Base-by-base conservation (phyloP, 2,329 filamentous ascomycete species). In the Ceratocystiopsis minuta region DNA sequence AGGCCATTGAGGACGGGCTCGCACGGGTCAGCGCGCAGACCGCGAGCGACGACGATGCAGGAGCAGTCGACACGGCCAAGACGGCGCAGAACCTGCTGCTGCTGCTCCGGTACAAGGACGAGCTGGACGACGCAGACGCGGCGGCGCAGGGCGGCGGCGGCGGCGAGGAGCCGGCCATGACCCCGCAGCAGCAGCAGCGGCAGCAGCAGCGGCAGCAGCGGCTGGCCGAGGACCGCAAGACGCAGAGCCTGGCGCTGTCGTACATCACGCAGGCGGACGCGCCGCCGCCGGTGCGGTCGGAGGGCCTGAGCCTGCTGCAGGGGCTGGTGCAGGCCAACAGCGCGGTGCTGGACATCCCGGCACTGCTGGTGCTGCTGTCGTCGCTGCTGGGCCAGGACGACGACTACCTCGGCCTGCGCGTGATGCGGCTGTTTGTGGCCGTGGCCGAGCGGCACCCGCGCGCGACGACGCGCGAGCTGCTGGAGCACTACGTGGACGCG, bases 351-450 rank as follows among this genome's bases (percentile, higher is more conserved):
- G 78, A 85, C 51, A 67, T 84, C n/a, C 72, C 73, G 1, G 68
- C 75, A 1, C 63, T 75, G 3, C 61, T 79, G 1, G 69, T 78
- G 6, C 63, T 82, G 1, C 62, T 84, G 41, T 73, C 75, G 1
- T 72, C 69, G 11, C 63, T 83, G 0, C 63, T 83, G 0, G 60
- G 84, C 1, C 45, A 77, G 81, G 62, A 67, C 6, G 80, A 85
- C 43, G 78, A 81, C 43, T 86, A 78, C 52, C 75, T 84, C 46
- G 79, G 80, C 50, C 61, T 79, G 3, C 68, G 73, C n/a, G 70
- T 75, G 15, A 72, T 85, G 46, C 74, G 73, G 46, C 65, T 78
- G 1, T 72, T 82, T 45, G 68, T 70, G 0, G 68, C 73, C 18
- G 57, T 86, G 12, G 70, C 77, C 0, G 59, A 66, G 46, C 66